Evolutionary conservation across 345 rosid species (phyloP), one percentile per base, ranked within the genome.

Genomic region (Mallotus nudiflorus): DNA sequence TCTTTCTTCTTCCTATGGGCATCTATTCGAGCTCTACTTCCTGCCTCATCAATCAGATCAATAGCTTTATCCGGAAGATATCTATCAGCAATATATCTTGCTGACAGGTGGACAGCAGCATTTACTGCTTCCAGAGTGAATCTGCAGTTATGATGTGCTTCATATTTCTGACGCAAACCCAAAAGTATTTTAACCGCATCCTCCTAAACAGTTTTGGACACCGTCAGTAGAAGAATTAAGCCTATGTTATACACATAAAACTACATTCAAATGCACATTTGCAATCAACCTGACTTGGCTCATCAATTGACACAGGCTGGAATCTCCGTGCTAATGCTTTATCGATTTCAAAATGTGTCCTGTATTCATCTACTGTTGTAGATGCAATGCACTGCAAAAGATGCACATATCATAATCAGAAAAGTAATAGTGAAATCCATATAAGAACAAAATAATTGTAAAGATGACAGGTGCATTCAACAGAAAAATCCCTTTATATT

Each of bases 11-110:
- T 89, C 84, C 82, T 90, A 77, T 86, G 85, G 65, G 93, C 88
- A 76, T 87, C 82, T 20, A 95, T 90, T 71, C 83, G 91, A 71
- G 99, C 96, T 85, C 97, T 88, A 80, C 99, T 95, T 75, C 97
- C 97, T 39, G 97, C 99, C 85, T 95, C 97, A 40, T 95, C 99
- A 72, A 95, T 85, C 70, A 92, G 97, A 88, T 92, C 99, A 54
- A 95, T 92, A 46, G 99, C 99, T 85, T 95, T 95, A 83, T 95
- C 99, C 8, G 97, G 99, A 78, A 95, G 97, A 84, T 84, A 83
- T 72, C 99, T 88, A 73, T 95, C 99, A 44, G 97, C 78, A 29
- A 95, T 89, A 66, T 95, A 95, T 75, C 97, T 86, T 53, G 97
- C 81, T 48, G 97, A 89, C 62, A 92, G 84, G 74, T 85, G 69